Evolutionary conservation across 345 rosid genomes (phyloP).

Genomic region (Geranium rotundifolium): DNA sequence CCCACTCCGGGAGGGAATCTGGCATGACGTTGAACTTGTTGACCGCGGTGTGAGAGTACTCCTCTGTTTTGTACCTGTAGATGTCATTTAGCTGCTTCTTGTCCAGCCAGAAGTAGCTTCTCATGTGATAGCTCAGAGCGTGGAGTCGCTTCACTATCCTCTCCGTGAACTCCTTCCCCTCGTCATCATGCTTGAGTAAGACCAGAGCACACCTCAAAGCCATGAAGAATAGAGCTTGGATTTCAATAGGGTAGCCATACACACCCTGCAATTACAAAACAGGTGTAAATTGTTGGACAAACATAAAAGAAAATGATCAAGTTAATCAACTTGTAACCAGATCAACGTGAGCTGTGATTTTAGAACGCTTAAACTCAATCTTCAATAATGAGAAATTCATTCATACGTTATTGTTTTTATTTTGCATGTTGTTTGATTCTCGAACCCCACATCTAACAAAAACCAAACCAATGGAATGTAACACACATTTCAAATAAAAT

Average conservation of each 20-base stretch:
- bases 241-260: conserved; percentile 48
- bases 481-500: too few relatives aligned
- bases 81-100: conserved; percentile 41
- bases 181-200: conserved; percentile 32
- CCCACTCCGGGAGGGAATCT: conserved; percentile 47
- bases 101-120: conserved; percentile 45
- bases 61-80: conserved; percentile 44
- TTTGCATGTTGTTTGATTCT: too few relatives aligned
- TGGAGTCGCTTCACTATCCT: conserved; percentile 32
- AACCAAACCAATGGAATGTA: too few relatives aligned
- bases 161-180: conserved; percentile 44
- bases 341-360: too few relatives aligned
- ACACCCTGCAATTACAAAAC: conserved; percentile 21
- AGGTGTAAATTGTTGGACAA: too few relatives aligned
- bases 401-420: too few relatives aligned
- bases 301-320: too few relatives aligned
- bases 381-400: too few relatives aligned
- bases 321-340: too few relatives aligned
- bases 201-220: conserved; percentile 40
- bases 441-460: too few relatives aligned
- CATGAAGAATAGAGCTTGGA: conserved; percentile 46
- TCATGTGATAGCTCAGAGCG: conserved; percentile 46
- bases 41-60: conserved; percentile 43
- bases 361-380: too few relatives aligned
- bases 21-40: conserved; percentile 50